A percentile compares a stretch with the other conserved stretches of the same genome.
phyloP scores from a whole-genome alignment of 164 flowering plant genomes.

The Buxus sempervirens region DNA sequence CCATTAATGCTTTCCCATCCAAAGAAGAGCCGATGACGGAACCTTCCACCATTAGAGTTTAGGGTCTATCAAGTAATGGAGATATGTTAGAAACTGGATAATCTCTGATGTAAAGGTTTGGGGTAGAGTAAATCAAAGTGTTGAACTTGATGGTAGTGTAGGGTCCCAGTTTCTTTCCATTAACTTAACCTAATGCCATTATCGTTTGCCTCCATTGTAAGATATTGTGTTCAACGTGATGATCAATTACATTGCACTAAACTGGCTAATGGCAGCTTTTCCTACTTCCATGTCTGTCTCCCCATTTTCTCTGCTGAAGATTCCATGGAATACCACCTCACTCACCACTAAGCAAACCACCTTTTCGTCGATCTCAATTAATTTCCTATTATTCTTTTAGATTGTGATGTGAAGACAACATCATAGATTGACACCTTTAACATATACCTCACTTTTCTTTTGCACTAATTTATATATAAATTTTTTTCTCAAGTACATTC shows the following conservation, averaged over 20 bases:
- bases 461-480: no score
- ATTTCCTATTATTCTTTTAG: slow-evolving; percentile 6
- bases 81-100: no score
- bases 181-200: slow-evolving; percentile 1
- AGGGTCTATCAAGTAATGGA: no score
- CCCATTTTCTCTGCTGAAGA: background rate
- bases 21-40: background rate
- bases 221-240: slow-evolving; percentile 20
- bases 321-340: slow-evolving; percentile 14
- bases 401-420: slow-evolving; percentile 23
- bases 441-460: no score
- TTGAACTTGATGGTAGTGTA: background rate
- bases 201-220: slow-evolving; percentile 8
- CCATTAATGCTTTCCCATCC: background rate
- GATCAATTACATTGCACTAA: slow-evolving; percentile 20
- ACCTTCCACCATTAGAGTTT: background rate
- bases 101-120: no score
- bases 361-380: background rate
- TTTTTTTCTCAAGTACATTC: no score
- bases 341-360: slow-evolving; percentile 16
- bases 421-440: no score
- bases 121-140: no score
- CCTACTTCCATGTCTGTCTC: slow-evolving; percentile 21
- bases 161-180: background rate
- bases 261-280: slow-evolving; percentile 16